phyloP scores from a whole-genome alignment of 2,329 filamentous ascomycete species.

The Apiospora saccharicola region DNA sequence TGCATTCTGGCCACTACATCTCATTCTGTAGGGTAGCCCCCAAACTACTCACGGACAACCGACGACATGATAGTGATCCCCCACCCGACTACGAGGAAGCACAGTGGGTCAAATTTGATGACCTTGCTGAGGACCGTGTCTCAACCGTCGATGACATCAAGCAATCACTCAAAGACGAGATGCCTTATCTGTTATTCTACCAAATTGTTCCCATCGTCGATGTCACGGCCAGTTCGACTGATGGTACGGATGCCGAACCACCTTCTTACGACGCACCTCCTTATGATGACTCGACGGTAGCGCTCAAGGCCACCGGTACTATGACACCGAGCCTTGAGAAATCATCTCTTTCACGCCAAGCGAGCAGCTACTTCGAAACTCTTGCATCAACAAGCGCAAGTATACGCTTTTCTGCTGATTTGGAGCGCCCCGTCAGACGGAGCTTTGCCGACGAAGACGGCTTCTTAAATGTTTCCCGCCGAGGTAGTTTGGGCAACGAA shows the following conservation, averaged over 20 bases:
- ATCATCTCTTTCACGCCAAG: constrained; percentile 43
- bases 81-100: constrained; percentile 74
- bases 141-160: constrained; percentile 79
- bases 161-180: constrained; percentile 80
- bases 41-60: constrained; percentile 66
- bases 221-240: constrained; percentile 58
- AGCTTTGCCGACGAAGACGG: constrained; percentile 55
- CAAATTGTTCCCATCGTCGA: constrained; percentile 90
- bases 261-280: constrained; percentile 70
- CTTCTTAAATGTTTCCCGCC: constrained; percentile 47
- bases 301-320: constrained; percentile 46
- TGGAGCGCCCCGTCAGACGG: constrained; percentile 56
- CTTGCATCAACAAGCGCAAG: constrained; percentile 50
- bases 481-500: constrained; percentile 59
- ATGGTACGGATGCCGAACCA: constrained; percentile 57
- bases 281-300: constrained; percentile 61
- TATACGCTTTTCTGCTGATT: constrained; percentile 63
- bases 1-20: constrained; percentile 92
- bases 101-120: constrained; percentile 92
- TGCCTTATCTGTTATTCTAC: constrained; percentile 94
- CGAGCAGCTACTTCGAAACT: constrained; percentile 56
- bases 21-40: constrained; percentile 80
- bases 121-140: constrained; percentile 76
- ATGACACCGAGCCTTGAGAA: constrained; percentile 39
- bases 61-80: constrained; percentile 61